Evolutionary conservation across 2,329 filamentous ascomycete species (phyloP), one percentile per base, ranked within the genome.

Genomic region (Alternaria consortialis): DNA sequence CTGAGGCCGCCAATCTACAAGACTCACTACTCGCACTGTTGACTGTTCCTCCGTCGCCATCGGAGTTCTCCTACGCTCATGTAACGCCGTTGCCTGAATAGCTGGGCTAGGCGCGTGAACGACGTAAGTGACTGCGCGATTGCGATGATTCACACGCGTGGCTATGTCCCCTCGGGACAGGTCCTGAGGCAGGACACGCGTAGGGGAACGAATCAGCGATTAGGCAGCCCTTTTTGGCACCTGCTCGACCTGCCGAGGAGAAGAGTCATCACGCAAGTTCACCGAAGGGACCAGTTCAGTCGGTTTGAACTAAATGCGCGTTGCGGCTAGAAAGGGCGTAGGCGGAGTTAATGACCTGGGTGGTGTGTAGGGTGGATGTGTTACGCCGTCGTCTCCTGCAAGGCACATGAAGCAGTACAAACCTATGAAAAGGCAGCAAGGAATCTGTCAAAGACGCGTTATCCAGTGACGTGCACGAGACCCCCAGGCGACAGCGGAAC

Each of bases 141-240:
- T 56, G 64, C 65, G 60, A 69, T 74, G 73, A 75, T 66, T 74
- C 71, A 77, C 47, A 53, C 61, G 63, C 57, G 73, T 69, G 74
- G 74, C 74, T 70, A 68, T 72, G 72, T 64, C 32, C 36, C 27
- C 37, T 42, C 43, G 36, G 64, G 58, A 58, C 56, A 12, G 50
- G 64, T 67, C 67, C 67, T 64, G 53, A 73, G 72, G 72, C 73
- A 66, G 65, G 59, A 55, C 43, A 29, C 20, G 65, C n/a, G 43
- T 43, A 51, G 58, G 64, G 62, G 63, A 62, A 44, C 58, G 40
- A 64, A 56, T 64, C 50, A 64, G 61, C 56, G 48, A 52, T 53
- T 65, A 76, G 73, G 72, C 70, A 68, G 58, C 66, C 63, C 44
- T 46, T 50, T 50, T 44, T 53, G 63, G 52, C 43, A 13, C 44